These are phyloP conservation scores for Eremomyces bilateralis DNA, from an alignment of 495 filamentous ascomycete genomes.

Conservation along the genomic window DNA sequence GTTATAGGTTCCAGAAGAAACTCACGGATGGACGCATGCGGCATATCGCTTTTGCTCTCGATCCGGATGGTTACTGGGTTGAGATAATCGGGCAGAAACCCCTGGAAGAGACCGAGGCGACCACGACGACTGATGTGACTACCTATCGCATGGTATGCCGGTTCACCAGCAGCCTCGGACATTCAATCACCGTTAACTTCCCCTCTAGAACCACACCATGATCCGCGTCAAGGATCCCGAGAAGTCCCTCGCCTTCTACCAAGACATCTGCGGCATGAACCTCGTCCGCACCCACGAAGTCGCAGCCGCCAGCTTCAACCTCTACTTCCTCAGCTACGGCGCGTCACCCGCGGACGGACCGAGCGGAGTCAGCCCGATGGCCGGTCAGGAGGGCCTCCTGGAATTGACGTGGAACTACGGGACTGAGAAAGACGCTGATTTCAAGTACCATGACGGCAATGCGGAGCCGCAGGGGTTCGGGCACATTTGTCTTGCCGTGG, in stretches of 20 bases:
- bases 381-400: slow-evolving; percentile 58
- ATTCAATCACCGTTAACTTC: slow-evolving; percentile 5
- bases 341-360: slow-evolving; percentile 25
- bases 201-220: slow-evolving; percentile 70
- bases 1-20: slow-evolving; percentile 88
- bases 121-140: slow-evolving; percentile 28
- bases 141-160: slow-evolving; percentile 30
- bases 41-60: slow-evolving; percentile 75
- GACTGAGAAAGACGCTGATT: slow-evolving; percentile 68
- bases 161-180: not conserved
- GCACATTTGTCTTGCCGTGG: slow-evolving; percentile 76
- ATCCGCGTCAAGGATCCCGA: slow-evolving; percentile 81
- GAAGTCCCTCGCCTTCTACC: slow-evolving; percentile 70
- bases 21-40: slow-evolving; percentile 72
- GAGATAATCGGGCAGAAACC: slow-evolving; percentile 22
- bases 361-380: slow-evolving; percentile 30
- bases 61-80: slow-evolving; percentile 78
- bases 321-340: slow-evolving; percentile 83
- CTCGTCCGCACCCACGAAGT: slow-evolving; percentile 52
- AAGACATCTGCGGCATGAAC: slow-evolving; percentile 74
- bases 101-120: slow-evolving; percentile 26
- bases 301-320: slow-evolving; percentile 50
- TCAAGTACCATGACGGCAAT: slow-evolving; percentile 87
- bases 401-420: slow-evolving; percentile 96
- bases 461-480: slow-evolving; percentile 82